These are phyloP conservation scores for Talaromyces sp. DNA, from an alignment of 2,329 filamentous ascomycete genomes.

Conservation along the genomic window DNA sequence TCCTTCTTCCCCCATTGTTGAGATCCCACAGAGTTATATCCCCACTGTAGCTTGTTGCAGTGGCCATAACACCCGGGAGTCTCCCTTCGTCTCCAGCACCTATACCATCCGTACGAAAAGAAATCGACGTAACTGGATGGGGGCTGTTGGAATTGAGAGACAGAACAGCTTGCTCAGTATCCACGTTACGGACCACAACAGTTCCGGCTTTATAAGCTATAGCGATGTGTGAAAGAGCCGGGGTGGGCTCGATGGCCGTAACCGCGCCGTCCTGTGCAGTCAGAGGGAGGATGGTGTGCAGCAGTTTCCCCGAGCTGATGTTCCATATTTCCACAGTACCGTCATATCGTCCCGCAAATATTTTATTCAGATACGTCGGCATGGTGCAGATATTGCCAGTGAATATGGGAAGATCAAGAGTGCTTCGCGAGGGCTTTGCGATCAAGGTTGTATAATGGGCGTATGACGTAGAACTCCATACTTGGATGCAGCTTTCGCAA, in stretches of 20 bases:
- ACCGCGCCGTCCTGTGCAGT: conserved; percentile 69
- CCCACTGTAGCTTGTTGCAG: conserved; percentile 70
- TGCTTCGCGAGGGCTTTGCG: conserved; percentile 43
- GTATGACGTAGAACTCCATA: conserved; percentile 79
- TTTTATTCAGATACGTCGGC: conserved; percentile 94
- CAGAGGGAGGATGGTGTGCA: conserved; percentile 83
- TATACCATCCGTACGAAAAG: conserved; percentile 83
- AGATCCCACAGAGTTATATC: conserved; percentile 97
- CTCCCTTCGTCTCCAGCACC: conserved; percentile 85
- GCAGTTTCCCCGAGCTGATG: conserved; percentile 80
- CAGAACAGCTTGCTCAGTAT: conserved; percentile 69
- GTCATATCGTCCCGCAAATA: conserved; percentile 82
- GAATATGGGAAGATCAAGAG: conserved; percentile 59
- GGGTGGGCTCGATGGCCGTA: conserved; percentile 80
- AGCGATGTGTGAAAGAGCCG: conserved; percentile 78
- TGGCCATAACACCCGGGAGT: conserved; percentile 89
- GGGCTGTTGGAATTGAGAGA: conserved; percentile 63
- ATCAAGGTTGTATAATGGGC: conserved; percentile 87
- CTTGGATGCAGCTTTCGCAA: conserved; percentile 69
- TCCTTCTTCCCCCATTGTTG: conserved; percentile 79
- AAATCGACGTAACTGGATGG: conserved; percentile 69
- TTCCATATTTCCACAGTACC: conserved; percentile 98
- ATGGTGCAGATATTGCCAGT: conserved; percentile 78
- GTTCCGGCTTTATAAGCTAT: conserved; percentile 80
- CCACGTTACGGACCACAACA: conserved; percentile 75